phyloP scores from a whole-genome alignment of 805 yeast genomes.

The Cyberlindnera xylosilytica region DNA sequence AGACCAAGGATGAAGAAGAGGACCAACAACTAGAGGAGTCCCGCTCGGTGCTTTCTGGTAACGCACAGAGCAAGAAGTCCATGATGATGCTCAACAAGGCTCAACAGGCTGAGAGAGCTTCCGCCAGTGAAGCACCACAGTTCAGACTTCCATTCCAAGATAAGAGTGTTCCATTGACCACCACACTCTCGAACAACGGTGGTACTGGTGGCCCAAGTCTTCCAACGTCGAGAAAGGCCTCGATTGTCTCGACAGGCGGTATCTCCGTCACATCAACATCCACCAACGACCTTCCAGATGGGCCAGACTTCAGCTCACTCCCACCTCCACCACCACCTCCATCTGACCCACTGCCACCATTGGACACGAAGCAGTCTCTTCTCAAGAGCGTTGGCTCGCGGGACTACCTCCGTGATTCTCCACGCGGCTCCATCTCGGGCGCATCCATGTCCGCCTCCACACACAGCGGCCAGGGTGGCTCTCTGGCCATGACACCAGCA shows the following conservation, averaged over 20 bases:
- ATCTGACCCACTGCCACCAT: slow-evolving; percentile 42
- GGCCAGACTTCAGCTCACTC: slow-evolving; percentile 32
- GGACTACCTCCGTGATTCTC: slow-evolving; percentile 33
- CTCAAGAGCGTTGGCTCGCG: slow-evolving; percentile 15
- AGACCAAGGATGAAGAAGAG: slow-evolving; percentile 19
- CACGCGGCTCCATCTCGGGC: slow-evolving; percentile 46
- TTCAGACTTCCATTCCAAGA: slow-evolving; percentile 75
- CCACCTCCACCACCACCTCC: slow-evolving; percentile 63
- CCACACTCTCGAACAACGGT: slow-evolving; percentile 6
- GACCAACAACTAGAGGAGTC: slow-evolving; percentile 6
- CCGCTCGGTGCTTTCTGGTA: slow-evolving; percentile 17
- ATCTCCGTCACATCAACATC: slow-evolving; percentile 27
- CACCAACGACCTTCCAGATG: slow-evolving; percentile 24
- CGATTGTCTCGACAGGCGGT: slow-evolving; percentile 34
- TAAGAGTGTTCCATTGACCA: slow-evolving; percentile 15
- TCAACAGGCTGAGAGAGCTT: slow-evolving; percentile 10
- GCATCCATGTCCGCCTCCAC: slow-evolving; percentile 9
- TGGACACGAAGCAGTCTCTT: slow-evolving; percentile 11
- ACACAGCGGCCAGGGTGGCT: slow-evolving; percentile 1
- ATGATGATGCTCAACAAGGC: slow-evolving; percentile 23
- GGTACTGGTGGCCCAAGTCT: slow-evolving; percentile 11
- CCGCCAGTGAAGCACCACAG: slow-evolving; percentile 42
- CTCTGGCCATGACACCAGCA: background rate
- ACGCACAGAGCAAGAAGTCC: slow-evolving; percentile 25
- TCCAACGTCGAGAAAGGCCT: slow-evolving; percentile 35